A percentile compares a stretch with the other conserved stretches of the same genome.
These are phyloP conservation scores for Phytophthora vignae DNA, from an alignment of 352 stramenopile genomes.

Conservation along the genomic window DNA sequence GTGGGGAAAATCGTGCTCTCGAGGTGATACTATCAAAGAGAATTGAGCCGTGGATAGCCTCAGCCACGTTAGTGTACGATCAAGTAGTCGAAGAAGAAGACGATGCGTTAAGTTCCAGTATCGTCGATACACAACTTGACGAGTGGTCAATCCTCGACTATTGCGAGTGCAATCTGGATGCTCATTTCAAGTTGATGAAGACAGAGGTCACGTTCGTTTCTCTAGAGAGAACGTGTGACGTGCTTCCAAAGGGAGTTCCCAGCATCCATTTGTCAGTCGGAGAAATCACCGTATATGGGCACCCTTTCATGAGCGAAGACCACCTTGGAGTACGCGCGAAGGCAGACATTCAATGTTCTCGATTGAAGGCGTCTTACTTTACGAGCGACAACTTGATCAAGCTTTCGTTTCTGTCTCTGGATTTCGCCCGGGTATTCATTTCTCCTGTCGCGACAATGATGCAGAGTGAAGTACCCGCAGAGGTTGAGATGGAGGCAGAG, in stretches of 20 bases:
- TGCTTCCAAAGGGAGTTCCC: conserved; percentile 61
- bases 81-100: conserved; percentile 2
- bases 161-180: conserved; percentile 53
- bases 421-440: conserved; percentile 75
- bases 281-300: conserved; percentile 62
- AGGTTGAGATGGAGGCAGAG: conserved; percentile 81
- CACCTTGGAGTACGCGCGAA: conserved; percentile 69
- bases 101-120: not conserved
- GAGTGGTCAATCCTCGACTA: conserved; percentile 17
- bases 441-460: conserved; percentile 52
- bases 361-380: conserved; percentile 59
- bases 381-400: conserved; percentile 27
- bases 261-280: conserved; percentile 53
- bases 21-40: conserved; percentile 29
- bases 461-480: conserved; percentile 40
- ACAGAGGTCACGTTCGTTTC: conserved; percentile 47
- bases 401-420: conserved; percentile 63
- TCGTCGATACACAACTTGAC: not conserved
- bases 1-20: conserved; percentile 32
- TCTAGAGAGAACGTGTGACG: conserved; percentile 44
- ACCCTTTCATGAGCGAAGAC: conserved; percentile 63
- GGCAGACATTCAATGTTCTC: conserved; percentile 66
- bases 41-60: conserved; percentile 37
- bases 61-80: conserved; percentile 21
- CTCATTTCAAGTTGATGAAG: conserved; percentile 69